Percentiles rank a stretch among this genome's conserved stretches.
These are phyloP conservation scores for Ampelocalamus luodianensis DNA, from an alignment of 176 grass and related monocot genomes.

Conservation along the genomic window DNA sequence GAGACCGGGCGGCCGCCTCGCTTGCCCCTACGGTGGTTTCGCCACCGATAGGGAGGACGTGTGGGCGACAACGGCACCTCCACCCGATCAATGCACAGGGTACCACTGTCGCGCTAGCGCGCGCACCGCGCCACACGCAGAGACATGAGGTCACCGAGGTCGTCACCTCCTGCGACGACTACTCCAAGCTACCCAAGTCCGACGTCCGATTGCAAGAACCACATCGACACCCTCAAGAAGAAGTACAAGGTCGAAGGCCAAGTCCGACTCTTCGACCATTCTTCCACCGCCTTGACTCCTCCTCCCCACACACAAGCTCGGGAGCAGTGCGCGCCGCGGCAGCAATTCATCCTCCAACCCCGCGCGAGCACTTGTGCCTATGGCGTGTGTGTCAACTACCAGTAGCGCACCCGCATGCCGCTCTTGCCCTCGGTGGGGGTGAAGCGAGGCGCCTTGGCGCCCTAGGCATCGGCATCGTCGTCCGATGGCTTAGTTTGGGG, in stretches of 20 bases:
- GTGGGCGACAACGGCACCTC: too few relatives aligned
- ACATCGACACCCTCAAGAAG: conserved; percentile 60
- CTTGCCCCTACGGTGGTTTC: too few relatives aligned
- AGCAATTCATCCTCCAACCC: conserved; percentile 16
- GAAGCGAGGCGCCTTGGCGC: conserved; percentile 53
- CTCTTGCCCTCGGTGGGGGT: conserved; percentile 24
- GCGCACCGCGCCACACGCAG: too few relatives aligned
- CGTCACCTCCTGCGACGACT: too few relatives aligned
- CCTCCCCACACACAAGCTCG: not conserved
- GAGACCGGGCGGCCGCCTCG: too few relatives aligned
- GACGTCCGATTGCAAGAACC: too few relatives aligned
- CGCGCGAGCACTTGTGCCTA: conserved; percentile 28
- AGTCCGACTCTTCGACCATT: conserved; percentile 25
- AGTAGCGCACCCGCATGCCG: conserved; percentile 68
- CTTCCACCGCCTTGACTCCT: too few relatives aligned
- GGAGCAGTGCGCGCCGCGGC: not conserved
- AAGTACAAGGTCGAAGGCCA: conserved; percentile 88
- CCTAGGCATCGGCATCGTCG: conserved; percentile 26
- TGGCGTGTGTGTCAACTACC: conserved; percentile 59
- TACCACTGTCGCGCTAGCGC: too few relatives aligned
- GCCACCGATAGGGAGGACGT: too few relatives aligned
- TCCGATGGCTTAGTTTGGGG: conserved; percentile 56
- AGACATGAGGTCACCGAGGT: too few relatives aligned
- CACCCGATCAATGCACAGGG: too few relatives aligned
- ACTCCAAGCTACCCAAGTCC: too few relatives aligned